Evolutionary conservation across 352 stramenopile species (phyloP).

Genomic region (Globisporangium heterothallicum): DNA sequence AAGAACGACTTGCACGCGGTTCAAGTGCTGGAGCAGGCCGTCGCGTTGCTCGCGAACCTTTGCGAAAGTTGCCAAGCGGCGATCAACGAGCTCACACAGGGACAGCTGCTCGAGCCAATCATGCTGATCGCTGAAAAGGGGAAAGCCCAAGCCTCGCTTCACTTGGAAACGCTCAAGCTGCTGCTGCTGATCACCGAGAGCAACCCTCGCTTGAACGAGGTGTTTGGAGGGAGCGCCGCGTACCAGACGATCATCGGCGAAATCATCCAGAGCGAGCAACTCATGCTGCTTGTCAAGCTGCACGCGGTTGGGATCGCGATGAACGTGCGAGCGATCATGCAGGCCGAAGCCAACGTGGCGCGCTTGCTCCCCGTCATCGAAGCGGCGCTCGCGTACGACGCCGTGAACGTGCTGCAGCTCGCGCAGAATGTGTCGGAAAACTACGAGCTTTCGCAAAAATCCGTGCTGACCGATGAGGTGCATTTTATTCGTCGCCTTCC

Average conservation of each 20-base stretch:
- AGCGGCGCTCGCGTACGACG: slow-evolving; percentile 70
- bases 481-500: no score
- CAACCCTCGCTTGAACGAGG: slow-evolving; percentile 71
- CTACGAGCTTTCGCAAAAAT: slow-evolving; percentile 51
- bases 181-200: slow-evolving; percentile 78
- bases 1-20: slow-evolving; percentile 61
- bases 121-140: slow-evolving; percentile 65
- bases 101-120: slow-evolving; percentile 63
- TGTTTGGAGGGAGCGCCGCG: slow-evolving; percentile 43
- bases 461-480: slow-evolving; percentile 53
- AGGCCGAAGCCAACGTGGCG: slow-evolving; percentile 61
- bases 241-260: slow-evolving; percentile 71
- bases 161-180: slow-evolving; percentile 78
- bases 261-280: slow-evolving; percentile 50
- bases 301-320: slow-evolving; percentile 72
- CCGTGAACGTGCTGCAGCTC: slow-evolving; percentile 66
- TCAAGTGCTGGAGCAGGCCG: slow-evolving; percentile 75
- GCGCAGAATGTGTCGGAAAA: slow-evolving; percentile 63
- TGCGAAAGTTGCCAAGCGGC: slow-evolving; percentile 78
- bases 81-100: slow-evolving; percentile 78
- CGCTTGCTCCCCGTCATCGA: slow-evolving; percentile 68
- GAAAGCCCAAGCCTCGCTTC: slow-evolving; percentile 40
- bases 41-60: slow-evolving; percentile 74
- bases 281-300: slow-evolving; percentile 43
- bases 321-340: slow-evolving; percentile 73